Evolutionary conservation across 192 early-diverging fungal species (phyloP).

Genomic region (Jimgerdemannia flammicorona): DNA sequence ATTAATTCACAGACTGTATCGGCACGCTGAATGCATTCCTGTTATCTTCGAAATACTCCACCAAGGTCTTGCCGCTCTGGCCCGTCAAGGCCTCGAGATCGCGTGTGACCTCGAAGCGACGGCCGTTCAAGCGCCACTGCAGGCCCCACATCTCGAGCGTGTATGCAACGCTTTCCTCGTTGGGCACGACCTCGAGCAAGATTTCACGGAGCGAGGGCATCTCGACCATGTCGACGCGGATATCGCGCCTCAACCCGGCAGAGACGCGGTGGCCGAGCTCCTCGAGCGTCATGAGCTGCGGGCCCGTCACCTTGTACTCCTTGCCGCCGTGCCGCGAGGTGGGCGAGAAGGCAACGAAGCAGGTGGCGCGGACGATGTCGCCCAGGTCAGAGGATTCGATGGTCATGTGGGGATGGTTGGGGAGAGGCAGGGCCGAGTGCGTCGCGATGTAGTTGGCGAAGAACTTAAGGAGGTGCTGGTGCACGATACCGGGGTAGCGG

Average conservation of each 20-base stretch:
- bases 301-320: conserved; percentile 27
- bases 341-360: conserved; percentile 25
- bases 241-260: conserved; percentile 22
- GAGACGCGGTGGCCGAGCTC: conserved; percentile 29
- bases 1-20: background rate
- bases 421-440: conserved; percentile 31
- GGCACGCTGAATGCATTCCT: background rate
- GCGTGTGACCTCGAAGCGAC: conserved; percentile 31
- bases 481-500: conserved; percentile 33
- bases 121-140: conserved; percentile 13
- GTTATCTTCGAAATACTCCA: background rate
- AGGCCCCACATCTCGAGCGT: conserved; percentile 37
- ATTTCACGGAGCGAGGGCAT: conserved; percentile 15
- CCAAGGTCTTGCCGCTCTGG: conserved; percentile 22
- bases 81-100: conserved; percentile 34
- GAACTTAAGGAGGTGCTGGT: conserved; percentile 30
- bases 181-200: conserved; percentile 8
- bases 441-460: conserved; percentile 30
- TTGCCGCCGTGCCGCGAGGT: conserved; percentile 15
- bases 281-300: conserved; percentile 29
- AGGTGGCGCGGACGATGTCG: conserved; percentile 32
- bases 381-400: conserved; percentile 30
- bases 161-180: conserved; percentile 32
- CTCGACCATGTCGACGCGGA: conserved; percentile 23
- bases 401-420: conserved; percentile 26